These are phyloP conservation scores for Hypoxylon cercidicola DNA, from an alignment of 495 filamentous ascomycete genomes.

Conservation along the genomic window DNA sequence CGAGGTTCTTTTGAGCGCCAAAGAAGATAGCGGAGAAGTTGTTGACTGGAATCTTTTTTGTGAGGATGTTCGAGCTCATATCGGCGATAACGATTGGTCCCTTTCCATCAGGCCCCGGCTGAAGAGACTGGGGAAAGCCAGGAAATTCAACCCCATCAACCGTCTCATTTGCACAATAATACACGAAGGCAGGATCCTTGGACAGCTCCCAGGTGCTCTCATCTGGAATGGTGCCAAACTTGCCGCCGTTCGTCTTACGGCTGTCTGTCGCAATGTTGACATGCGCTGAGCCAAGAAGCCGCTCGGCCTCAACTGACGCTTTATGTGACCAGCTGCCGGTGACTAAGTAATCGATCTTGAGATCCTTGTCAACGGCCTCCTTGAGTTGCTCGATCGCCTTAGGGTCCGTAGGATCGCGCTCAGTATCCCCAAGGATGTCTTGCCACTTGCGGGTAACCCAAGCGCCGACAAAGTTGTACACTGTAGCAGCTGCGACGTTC, in stretches of 20 bases:
- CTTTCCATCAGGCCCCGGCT: constrained; percentile 63
- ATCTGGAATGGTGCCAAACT: constrained; percentile 85
- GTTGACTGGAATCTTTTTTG: constrained; percentile 71
- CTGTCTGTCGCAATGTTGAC: constrained; percentile 83
- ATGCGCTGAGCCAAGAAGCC: constrained; percentile 77
- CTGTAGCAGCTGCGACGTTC: no score
- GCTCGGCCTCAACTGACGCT: constrained; percentile 83
- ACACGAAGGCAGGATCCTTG: constrained; percentile 80
- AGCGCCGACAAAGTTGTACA: constrained; percentile 81
- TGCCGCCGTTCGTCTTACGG: constrained; percentile 76
- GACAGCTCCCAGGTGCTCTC: constrained; percentile 82
- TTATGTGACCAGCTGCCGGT: constrained; percentile 95
- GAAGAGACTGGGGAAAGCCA: constrained; percentile 71
- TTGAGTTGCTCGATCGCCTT: constrained; percentile 68
- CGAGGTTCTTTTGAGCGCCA: constrained; percentile 91
- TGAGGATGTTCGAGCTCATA: constrained; percentile 84
- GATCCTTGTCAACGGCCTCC: constrained; percentile 69
- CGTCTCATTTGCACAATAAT: constrained; percentile 95
- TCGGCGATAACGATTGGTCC: constrained; percentile 81
- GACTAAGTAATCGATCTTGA: constrained; percentile 89
- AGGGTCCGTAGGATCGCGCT: constrained; percentile 50
- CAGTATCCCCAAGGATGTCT: constrained; percentile 51
- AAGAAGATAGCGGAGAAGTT: constrained; percentile 80
- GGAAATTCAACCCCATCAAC: constrained; percentile 97
- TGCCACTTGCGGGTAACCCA: constrained; percentile 77